These are phyloP conservation scores for Eutypella sp. DNA, from an alignment of 2,329 filamentous ascomycete species.

Conservation along the genomic window DNA sequence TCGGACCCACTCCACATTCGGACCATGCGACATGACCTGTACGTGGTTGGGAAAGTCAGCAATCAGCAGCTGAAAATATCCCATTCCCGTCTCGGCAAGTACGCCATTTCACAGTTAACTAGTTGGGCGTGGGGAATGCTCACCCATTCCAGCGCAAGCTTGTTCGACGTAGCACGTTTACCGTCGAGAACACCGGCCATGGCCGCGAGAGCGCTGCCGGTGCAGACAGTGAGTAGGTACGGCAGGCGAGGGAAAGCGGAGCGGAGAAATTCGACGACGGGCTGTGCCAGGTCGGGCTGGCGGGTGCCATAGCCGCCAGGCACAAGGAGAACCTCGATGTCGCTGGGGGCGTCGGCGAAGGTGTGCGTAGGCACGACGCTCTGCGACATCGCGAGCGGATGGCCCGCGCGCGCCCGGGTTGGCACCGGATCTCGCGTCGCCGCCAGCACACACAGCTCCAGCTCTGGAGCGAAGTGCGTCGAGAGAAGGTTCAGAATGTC, in stretches of 20 bases:
- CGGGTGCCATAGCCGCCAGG: conserved; percentile 56
- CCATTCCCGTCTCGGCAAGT: too few species aligned
- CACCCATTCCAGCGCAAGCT: conserved; percentile 48
- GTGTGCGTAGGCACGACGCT: conserved; percentile 41
- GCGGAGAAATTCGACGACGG: conserved; percentile 42
- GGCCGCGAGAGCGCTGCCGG: conserved; percentile 55
- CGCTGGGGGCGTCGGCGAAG: conserved; percentile 43
- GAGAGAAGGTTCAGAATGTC: conserved; percentile 40
- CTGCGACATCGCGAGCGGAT: conserved; percentile 30
- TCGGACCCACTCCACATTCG: conserved; percentile 53
- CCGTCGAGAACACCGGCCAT: conserved; percentile 56
- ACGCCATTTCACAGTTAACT: neutral
- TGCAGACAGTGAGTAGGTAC: conserved; percentile 62
- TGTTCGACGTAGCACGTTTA: conserved; percentile 61
- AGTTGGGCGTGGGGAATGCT: conserved; percentile 1
- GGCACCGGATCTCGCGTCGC: conserved; percentile 36
- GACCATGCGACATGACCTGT: conserved; percentile 35
- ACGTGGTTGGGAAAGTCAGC: neutral
- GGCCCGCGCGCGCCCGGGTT: conserved; percentile 20
- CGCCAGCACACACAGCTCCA: conserved; percentile 39
- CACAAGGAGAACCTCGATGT: conserved; percentile 61
- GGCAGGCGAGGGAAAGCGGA: conserved; percentile 42
- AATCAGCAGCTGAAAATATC: too few species aligned
- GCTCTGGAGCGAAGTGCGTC: conserved; percentile 16
- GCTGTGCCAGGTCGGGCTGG: conserved; percentile 22